A percentile compares a stretch with the other conserved stretches of the same genome.
Evolutionary conservation across 768 basidiomycete genomes (phyloP).

Genomic region (Paxillus rubicundulus): DNA sequence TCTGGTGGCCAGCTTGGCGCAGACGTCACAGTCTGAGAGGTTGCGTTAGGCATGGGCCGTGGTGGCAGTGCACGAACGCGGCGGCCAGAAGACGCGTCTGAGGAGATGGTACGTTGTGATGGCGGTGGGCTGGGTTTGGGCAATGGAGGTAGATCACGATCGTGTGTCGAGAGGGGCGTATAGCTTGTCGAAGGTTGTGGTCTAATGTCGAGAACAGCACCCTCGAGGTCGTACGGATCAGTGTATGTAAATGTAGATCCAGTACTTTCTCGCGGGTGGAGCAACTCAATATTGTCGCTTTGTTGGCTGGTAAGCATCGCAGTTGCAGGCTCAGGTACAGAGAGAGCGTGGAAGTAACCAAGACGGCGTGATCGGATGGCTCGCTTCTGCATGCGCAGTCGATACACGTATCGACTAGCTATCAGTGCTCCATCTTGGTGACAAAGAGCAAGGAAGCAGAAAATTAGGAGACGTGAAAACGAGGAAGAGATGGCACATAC

Average conservation of each 20-base stretch:
- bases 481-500: slow-evolving; percentile 37
- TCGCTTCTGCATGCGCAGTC: slow-evolving; percentile 50
- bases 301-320: slow-evolving; percentile 18
- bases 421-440: slow-evolving; percentile 50
- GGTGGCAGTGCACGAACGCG: slow-evolving; percentile 31
- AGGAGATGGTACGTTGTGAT: slow-evolving; percentile 7
- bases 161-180: slow-evolving; percentile 13
- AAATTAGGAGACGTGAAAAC: not conserved
- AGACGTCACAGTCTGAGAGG: not conserved
- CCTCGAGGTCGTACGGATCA: slow-evolving; percentile 12
- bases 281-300: slow-evolving; percentile 32
- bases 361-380: slow-evolving; percentile 34
- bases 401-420: slow-evolving; percentile 52
- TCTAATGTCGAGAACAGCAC: slow-evolving; percentile 23
- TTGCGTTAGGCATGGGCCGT: slow-evolving; percentile 14
- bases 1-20: not conserved
- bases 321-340: slow-evolving; percentile 10
- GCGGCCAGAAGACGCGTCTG: slow-evolving; percentile 14
- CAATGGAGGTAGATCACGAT: slow-evolving; percentile 12
- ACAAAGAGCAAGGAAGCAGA: not conserved
- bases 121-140: slow-evolving; percentile 2
- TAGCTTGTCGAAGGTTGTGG: slow-evolving; percentile 12
- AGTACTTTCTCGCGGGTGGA: slow-evolving; percentile 12
- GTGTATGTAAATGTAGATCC: not conserved
- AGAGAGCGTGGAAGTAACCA: slow-evolving; percentile 32